Evolutionary conservation across 306 rosid species (phyloP).

Genomic region (Inga leiocalycina): DNA sequence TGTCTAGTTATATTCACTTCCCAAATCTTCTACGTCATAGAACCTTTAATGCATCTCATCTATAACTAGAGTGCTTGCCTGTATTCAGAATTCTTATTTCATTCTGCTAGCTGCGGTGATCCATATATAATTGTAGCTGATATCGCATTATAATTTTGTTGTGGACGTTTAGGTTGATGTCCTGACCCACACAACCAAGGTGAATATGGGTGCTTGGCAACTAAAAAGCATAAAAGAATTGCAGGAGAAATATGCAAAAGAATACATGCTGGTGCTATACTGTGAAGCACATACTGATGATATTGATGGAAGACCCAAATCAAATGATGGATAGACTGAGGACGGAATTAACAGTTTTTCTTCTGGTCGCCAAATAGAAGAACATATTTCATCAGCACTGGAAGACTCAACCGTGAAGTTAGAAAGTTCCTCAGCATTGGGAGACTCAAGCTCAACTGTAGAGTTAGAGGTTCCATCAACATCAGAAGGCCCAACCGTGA

Average conservation of each 20-base stretch:
- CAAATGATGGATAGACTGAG: constrained; percentile 20
- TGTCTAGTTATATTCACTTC: constrained; percentile 2
- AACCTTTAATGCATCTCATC: not conserved
- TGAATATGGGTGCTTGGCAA: constrained; percentile 57
- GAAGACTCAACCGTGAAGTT: constrained; percentile 22
- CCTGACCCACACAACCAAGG: constrained; percentile 46
- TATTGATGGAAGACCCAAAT: constrained; percentile 20
- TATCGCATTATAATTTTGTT: constrained; percentile 16
- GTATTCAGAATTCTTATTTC: not conserved
- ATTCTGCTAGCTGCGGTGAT: not conserved
- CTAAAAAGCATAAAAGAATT: constrained; percentile 32
- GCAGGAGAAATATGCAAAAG: constrained; percentile 43
- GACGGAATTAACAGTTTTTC: constrained; percentile 15
- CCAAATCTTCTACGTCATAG: not conserved
- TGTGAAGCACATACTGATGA: constrained; percentile 26
- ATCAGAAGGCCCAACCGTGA: too few relatives aligned
- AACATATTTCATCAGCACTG: constrained; percentile 26
- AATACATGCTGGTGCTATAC: constrained; percentile 46
- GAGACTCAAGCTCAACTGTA: not conserved
- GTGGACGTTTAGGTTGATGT: constrained; percentile 42
- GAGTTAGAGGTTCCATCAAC: constrained; percentile 6
- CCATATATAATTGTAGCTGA: constrained; percentile 23
- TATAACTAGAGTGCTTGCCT: not conserved
- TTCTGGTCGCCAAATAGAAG: constrained; percentile 32
- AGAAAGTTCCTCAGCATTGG: constrained; percentile 32